These are phyloP conservation scores for Aspergillus brasiliensis DNA, from an alignment of 2,329 filamentous ascomycete species.

Conservation along the genomic window DNA sequence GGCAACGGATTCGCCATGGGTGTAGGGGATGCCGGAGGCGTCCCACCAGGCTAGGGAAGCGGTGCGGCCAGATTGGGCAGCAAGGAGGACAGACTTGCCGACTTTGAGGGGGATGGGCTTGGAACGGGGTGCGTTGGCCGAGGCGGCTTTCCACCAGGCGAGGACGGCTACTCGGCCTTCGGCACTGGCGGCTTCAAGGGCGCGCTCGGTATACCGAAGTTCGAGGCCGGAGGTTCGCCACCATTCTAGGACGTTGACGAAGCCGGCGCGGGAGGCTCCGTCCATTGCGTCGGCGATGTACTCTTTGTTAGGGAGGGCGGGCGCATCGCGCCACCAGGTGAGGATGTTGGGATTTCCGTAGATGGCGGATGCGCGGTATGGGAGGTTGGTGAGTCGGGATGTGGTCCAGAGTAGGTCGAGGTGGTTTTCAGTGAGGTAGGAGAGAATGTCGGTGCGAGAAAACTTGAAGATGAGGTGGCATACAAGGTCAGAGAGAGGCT, in stretches of 20 bases:
- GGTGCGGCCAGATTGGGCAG: slow-evolving; percentile 78
- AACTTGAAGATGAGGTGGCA: slow-evolving; percentile 93
- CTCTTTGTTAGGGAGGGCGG: slow-evolving; percentile 80
- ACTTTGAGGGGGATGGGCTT: slow-evolving; percentile 67
- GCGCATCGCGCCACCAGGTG: slow-evolving; percentile 86
- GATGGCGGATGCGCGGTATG: slow-evolving; percentile 83
- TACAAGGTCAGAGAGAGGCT: slow-evolving; percentile 75
- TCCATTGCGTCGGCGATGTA: slow-evolving; percentile 85
- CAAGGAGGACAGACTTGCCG: slow-evolving; percentile 80
- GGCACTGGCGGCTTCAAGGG: slow-evolving; percentile 82
- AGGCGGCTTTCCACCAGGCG: slow-evolving; percentile 87
- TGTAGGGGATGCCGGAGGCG: slow-evolving; percentile 74
- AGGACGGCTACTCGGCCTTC: slow-evolving; percentile 83
- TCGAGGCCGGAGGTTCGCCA: slow-evolving; percentile 82
- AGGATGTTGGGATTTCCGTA: slow-evolving; percentile 83
- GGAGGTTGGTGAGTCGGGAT: slow-evolving; percentile 77
- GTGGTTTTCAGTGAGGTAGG: slow-evolving; percentile 67
- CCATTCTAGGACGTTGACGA: slow-evolving; percentile 84
- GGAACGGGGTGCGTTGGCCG: slow-evolving; percentile 58
- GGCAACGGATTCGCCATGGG: slow-evolving; percentile 78
- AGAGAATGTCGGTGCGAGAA: slow-evolving; percentile 75
- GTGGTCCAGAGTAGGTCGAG: slow-evolving; percentile 82
- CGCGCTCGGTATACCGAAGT: slow-evolving; percentile 81
- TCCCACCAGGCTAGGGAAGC: slow-evolving; percentile 87
- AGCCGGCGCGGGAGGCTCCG: slow-evolving; percentile 81